Evolutionary conservation across 208 protist species (phyloP).

Genomic region (Trypanosoma scelopori): DNA sequence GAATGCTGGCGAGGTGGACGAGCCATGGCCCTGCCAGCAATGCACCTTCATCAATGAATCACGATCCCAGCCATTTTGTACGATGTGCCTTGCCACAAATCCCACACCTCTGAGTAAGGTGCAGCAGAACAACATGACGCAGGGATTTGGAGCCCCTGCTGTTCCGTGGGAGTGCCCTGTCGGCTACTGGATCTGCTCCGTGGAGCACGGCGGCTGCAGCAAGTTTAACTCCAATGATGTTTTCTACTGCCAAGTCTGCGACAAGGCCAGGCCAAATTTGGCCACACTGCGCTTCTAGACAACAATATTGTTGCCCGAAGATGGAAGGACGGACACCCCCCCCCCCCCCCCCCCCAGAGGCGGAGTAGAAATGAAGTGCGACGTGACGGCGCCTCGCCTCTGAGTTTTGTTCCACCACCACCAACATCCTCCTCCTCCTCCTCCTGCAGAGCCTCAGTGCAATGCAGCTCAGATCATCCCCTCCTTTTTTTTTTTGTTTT

Average conservation of each 20-base stretch:
- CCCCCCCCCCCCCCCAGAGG: no score
- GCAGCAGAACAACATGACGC: background rate
- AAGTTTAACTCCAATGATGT: conserved; percentile 80
- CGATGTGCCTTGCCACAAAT: conserved; percentile 53
- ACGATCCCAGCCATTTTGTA: conserved; percentile 36
- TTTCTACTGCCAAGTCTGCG: conserved; percentile 86
- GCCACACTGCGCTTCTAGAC: conserved; percentile 69
- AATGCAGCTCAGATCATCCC: no score
- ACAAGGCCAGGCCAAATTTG: conserved; percentile 74
- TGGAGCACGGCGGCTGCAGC: conserved; percentile 84
- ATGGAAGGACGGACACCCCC: no score
- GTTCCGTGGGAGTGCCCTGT: conserved; percentile 64
- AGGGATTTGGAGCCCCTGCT: conserved; percentile 4
- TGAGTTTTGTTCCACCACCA: no score
- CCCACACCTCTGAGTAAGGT: conserved; percentile 32
- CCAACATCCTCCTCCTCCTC: no score
- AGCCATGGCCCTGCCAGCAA: conserved; percentile 49
- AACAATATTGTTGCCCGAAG: no score
- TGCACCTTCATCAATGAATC: conserved; percentile 71
- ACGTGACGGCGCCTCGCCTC: no score
- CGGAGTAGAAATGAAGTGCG: no score
- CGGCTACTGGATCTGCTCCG: conserved; percentile 80
- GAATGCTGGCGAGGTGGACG: conserved; percentile 21
- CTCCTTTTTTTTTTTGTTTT: no score
- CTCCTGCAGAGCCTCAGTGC: no score